Evolutionary conservation across 805 yeast genomes (phyloP).

Genomic region (Barnettozyma sp.): DNA sequence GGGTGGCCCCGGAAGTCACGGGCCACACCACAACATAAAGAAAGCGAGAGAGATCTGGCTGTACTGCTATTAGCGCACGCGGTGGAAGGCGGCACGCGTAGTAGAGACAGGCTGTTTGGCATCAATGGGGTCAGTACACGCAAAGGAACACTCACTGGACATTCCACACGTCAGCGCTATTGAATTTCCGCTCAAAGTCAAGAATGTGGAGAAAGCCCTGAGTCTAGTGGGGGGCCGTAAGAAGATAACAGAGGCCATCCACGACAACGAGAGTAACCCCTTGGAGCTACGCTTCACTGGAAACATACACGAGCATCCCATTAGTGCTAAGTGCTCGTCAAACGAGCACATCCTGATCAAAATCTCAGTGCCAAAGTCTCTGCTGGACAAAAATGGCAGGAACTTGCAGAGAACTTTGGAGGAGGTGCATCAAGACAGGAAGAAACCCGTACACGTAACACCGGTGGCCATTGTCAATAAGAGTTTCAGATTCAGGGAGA

Average conservation of each 20-base stretch:
- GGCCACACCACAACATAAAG: no score
- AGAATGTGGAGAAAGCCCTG: conserved; percentile 55
- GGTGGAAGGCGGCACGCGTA: no score
- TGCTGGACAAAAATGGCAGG: conserved; percentile 35
- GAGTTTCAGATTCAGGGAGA: conserved; percentile 71
- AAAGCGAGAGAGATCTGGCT: no score
- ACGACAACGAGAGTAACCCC: conserved; percentile 27
- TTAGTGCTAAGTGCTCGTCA: conserved; percentile 44
- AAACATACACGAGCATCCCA: conserved; percentile 48
- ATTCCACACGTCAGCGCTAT: conserved; percentile 68
- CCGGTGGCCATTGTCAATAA: conserved; percentile 66
- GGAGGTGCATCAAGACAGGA: conserved; percentile 26
- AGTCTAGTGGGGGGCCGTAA: conserved; percentile 60
- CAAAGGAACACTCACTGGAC: conserved; percentile 56
- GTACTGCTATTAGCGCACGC: no score
- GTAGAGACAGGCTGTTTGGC: no score
- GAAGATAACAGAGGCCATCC: conserved; percentile 27
- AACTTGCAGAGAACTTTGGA: conserved; percentile 37
- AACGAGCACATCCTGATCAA: conserved; percentile 55
- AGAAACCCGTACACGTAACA: conserved; percentile 35
- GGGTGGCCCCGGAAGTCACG: no score
- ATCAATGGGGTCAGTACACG: conserved; percentile 28
- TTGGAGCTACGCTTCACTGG: conserved; percentile 36
- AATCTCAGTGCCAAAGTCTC: conserved; percentile 51
- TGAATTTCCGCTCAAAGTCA: conserved; percentile 72